Conservation (phyloP, 129 eudicot genomes). For the Cynara cardunculus region DNA sequence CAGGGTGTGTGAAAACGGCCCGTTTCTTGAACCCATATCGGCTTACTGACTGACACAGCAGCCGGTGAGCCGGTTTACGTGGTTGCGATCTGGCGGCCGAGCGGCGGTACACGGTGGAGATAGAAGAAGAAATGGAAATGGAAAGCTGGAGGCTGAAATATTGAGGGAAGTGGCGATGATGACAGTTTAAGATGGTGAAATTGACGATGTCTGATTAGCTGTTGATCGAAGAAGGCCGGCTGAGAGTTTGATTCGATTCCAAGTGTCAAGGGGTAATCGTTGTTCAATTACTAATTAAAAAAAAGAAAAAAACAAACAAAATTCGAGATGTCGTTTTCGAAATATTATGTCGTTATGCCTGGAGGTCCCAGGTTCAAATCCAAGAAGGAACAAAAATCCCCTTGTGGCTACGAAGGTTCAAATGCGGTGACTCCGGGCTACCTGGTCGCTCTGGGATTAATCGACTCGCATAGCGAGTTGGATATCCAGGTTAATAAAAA, state of each 20-base stretch:
- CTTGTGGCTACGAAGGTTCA: too few species aligned
- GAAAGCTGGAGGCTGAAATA: neutral
- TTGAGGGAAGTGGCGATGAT: slow-evolving; percentile 5
- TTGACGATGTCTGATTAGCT: slow-evolving; percentile 25
- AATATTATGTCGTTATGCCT: too few species aligned
- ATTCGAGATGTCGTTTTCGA: neutral
- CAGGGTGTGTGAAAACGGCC: neutral
- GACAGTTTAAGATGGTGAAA: slow-evolving; percentile 21
- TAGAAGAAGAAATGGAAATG: neutral
- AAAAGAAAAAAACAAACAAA: neutral
- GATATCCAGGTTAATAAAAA: too few species aligned
- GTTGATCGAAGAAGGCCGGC: slow-evolving; percentile 24
- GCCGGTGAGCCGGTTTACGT: neutral
- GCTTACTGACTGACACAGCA: neutral
- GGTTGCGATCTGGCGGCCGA: neutral
- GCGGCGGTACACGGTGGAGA: neutral
- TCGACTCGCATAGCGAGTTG: too few species aligned
- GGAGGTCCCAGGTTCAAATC: too few species aligned
- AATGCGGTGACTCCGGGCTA: too few species aligned
- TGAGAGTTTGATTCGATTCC: slow-evolving; percentile 8
- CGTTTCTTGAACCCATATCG: slow-evolving; percentile 13
- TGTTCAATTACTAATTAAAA: slow-evolving; percentile 1
- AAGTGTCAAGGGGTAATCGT: slow-evolving; percentile 19
- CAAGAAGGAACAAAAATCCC: too few species aligned
- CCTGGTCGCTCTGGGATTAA: too few species aligned